A percentile compares a stretch with the other conserved stretches of the same genome.
These are phyloP conservation scores for Ophiorrhiza pumila DNA, from an alignment of 257 asterid genomes.

Conservation along the genomic window DNA sequence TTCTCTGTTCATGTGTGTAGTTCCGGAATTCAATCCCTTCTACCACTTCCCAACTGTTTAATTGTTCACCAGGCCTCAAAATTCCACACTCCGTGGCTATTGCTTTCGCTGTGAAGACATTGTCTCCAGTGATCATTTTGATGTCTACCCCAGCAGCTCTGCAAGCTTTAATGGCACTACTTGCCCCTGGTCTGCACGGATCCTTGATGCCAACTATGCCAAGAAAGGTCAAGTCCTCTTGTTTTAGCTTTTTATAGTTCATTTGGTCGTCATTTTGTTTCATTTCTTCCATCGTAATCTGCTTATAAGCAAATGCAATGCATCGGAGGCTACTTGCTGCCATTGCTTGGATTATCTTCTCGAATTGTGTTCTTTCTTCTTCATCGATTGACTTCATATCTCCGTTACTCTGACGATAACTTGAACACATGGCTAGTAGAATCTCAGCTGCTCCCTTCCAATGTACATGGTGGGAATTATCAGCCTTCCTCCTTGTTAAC, in stretches of 20 bases:
- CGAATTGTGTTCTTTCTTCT: conserved; percentile 5
- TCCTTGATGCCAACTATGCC: conserved; percentile 24
- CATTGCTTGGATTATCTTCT: conserved; percentile 23
- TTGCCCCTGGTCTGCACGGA: conserved; percentile 24
- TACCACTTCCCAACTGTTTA: conserved; percentile 9
- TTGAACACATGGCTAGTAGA: conserved; percentile 20
- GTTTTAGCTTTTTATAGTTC: not conserved
- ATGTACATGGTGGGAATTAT: conserved; percentile 22
- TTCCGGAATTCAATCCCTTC: conserved; percentile 21
- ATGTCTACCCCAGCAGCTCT: conserved; percentile 18
- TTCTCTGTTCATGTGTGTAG: conserved; percentile 13
- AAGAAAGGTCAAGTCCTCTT: conserved; percentile 15
- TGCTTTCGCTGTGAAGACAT: conserved; percentile 25
- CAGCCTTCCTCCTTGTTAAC: conserved; percentile 17
- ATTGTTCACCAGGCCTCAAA: not conserved
- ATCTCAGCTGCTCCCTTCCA: conserved; percentile 36
- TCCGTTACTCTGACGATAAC: conserved; percentile 16
- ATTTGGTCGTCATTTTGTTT: not conserved
- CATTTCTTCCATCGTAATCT: conserved; percentile 2
- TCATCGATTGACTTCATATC: conserved; percentile 4
- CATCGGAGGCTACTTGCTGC: conserved; percentile 30
- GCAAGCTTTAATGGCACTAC: conserved; percentile 14
- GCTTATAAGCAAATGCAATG: conserved; percentile 24
- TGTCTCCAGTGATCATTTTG: conserved; percentile 28
- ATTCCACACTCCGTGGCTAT: conserved; percentile 27